Conservation (phyloP, 2,329 filamentous ascomycete genomes). For the Cordyceps farinosa region DNA sequence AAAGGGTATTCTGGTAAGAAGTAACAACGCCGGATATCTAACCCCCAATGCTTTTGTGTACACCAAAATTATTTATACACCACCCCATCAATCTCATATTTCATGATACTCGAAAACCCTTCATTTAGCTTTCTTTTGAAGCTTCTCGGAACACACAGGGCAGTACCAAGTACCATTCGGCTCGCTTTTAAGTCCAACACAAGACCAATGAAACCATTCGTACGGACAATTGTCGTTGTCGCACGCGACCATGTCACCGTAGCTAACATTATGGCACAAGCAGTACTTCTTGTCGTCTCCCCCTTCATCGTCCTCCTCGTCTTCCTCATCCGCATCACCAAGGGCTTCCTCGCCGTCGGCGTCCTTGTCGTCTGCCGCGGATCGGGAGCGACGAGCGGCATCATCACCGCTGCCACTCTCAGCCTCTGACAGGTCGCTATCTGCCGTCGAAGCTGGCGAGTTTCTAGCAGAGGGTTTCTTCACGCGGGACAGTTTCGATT, state of each 20-base stretch:
- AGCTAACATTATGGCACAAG: slow-evolving; percentile 77
- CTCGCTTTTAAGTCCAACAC: slow-evolving; percentile 65
- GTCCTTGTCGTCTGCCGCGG: slow-evolving; percentile 35
- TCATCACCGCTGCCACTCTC: slow-evolving; percentile 54
- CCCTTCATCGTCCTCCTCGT: slow-evolving; percentile 71
- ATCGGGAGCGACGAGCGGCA: slow-evolving; percentile 31
- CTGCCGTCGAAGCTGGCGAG: slow-evolving; percentile 59
- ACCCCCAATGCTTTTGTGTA: background rate
- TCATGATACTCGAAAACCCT: background rate
- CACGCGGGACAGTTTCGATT: slow-evolving; percentile 60
- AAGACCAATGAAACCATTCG: slow-evolving; percentile 87
- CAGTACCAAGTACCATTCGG: slow-evolving; percentile 67
- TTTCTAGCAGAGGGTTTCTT: slow-evolving; percentile 57
- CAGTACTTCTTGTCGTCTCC: slow-evolving; percentile 80
- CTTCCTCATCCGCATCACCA: slow-evolving; percentile 53
- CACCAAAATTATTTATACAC: background rate
- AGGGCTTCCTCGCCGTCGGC: slow-evolving; percentile 51
- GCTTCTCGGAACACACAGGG: slow-evolving; percentile 55
- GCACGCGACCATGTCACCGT: slow-evolving; percentile 85
- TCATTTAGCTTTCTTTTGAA: slow-evolving; percentile 39
- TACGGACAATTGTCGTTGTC: slow-evolving; percentile 78
- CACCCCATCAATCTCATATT: background rate
- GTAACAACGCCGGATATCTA: slow-evolving; percentile 1
- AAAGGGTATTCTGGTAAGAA: slow-evolving; percentile 1
- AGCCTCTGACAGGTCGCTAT: slow-evolving; percentile 63